phyloP scores from a whole-genome alignment of 2,329 filamentous ascomycete species.

The Lanzia echinophila region DNA sequence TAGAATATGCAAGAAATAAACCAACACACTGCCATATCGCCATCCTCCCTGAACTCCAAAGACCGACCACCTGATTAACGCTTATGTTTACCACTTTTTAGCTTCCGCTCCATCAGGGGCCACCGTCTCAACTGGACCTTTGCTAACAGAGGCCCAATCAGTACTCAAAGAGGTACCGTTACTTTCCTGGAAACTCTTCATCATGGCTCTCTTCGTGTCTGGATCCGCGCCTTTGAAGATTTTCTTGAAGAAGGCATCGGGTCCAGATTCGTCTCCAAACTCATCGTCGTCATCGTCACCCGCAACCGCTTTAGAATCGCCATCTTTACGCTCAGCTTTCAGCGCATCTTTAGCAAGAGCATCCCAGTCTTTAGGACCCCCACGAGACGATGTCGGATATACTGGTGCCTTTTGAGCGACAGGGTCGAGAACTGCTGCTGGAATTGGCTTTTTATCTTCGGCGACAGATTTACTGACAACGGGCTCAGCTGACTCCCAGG shows the following conservation, averaged over 20 bases:
- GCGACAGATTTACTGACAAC: conserved; percentile 5
- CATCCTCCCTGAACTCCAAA: not conserved
- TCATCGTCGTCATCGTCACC: conserved; percentile 43
- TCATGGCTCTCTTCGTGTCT: conserved; percentile 87
- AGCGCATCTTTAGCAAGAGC: conserved; percentile 45
- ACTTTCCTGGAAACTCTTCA: conserved; percentile 94
- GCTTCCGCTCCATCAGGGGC: conserved; percentile 73
- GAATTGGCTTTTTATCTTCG: not conserved
- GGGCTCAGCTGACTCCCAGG: conserved; percentile 23
- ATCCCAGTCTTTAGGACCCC: conserved; percentile 89
- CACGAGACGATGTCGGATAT: conserved; percentile 83
- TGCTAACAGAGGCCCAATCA: conserved; percentile 78
- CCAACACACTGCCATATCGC: too few species aligned
- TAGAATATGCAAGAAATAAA: too few species aligned
- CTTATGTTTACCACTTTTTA: conserved; percentile 48
- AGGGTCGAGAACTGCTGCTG: conserved; percentile 17
- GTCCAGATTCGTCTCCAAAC: conserved; percentile 54
- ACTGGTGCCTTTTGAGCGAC: conserved; percentile 40
- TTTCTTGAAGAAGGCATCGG: conserved; percentile 84
- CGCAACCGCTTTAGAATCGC: conserved; percentile 12
- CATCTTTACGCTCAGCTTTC: conserved; percentile 19
- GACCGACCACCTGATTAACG: not conserved
- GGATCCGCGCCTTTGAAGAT: conserved; percentile 70
- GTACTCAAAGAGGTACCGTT: conserved; percentile 90
- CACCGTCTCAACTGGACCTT: conserved; percentile 61